Conservation (phyloP, 495 filamentous ascomycete genomes). For the Aspergillus olivimuriae region DNA sequence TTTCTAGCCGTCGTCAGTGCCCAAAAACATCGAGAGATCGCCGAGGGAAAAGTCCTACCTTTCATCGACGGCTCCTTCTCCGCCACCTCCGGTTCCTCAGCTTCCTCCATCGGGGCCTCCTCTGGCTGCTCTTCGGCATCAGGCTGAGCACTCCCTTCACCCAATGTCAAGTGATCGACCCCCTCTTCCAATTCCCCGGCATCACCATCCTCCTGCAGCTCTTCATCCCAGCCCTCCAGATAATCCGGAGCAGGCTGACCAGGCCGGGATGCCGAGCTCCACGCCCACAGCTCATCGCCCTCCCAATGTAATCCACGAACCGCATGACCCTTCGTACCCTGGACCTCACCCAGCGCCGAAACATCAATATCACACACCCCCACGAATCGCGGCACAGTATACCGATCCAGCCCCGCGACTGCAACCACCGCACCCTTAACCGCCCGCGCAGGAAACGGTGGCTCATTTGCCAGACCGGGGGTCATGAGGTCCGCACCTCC, state of each 20-base stretch:
- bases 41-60: conserved; percentile 29
- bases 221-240: conserved; percentile 40
- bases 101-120: conserved; percentile 6
- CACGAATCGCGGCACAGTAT: conserved; percentile 58
- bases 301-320: conserved; percentile 65
- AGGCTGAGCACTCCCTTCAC: conserved; percentile 22
- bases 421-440: conserved; percentile 58
- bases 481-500: conserved; percentile 71
- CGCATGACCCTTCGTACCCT: conserved; percentile 61
- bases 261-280: conserved; percentile 50
- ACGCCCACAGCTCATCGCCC: conserved; percentile 67
- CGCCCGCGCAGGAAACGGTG: conserved; percentile 58
- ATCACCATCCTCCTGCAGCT: conserved; percentile 18
- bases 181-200: conserved; percentile 27
- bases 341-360: conserved; percentile 47
- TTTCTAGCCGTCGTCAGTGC: conserved; percentile 46
- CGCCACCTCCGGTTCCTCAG: conserved; percentile 21
- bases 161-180: conserved; percentile 37
- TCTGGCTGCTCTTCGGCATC: conserved; percentile 22
- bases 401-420: conserved; percentile 55
- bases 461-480: conserved; percentile 61
- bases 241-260: conserved; percentile 46
- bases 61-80: conserved; percentile 49
- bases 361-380: conserved; percentile 65
- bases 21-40: background rate